phyloP scores from a whole-genome alignment of 305 asterid genomes.

The Salvia sclarea region DNA sequence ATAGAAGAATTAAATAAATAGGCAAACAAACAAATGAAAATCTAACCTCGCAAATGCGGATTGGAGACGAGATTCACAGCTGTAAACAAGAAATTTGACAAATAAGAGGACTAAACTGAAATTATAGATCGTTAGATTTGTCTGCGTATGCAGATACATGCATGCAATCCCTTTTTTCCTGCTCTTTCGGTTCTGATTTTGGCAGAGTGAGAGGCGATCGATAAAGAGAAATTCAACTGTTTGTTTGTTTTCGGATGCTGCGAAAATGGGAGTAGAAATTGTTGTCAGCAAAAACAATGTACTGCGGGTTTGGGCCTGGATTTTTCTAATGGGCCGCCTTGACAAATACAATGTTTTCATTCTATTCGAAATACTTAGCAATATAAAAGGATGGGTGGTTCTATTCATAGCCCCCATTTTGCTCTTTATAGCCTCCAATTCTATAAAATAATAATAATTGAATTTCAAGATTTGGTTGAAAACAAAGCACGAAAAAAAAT shows the following conservation, averaged over 20 bases:
- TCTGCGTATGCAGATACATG: conserved; percentile 22
- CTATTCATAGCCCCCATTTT: no score
- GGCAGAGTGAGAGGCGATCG: conserved; percentile 43
- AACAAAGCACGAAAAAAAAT: no score
- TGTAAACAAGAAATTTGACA: conserved; percentile 3
- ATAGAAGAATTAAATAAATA: conserved; percentile 7
- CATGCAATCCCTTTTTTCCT: conserved; percentile 30
- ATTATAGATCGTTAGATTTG: conserved; percentile 30
- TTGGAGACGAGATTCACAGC: conserved; percentile 35
- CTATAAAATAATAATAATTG: no score
- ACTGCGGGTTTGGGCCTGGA: conserved; percentile 25
- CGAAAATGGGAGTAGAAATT: conserved; percentile 26
- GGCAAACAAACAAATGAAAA: neutral
- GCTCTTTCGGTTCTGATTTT: conserved; percentile 33
- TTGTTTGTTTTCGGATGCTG: conserved; percentile 19
- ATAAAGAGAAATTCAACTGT: conserved; percentile 29
- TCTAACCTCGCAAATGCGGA: conserved; percentile 41
- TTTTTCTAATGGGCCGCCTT: conserved; percentile 7
- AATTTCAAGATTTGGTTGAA: no score
- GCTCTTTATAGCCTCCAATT: no score
- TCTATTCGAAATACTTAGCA: no score
- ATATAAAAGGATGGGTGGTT: no score
- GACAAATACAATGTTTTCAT: neutral
- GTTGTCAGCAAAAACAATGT: conserved; percentile 19
- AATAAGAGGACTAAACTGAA: conserved; percentile 26